Base-by-base conservation (phyloP, 345 rosid species). In the Psidium guajava region DNA sequence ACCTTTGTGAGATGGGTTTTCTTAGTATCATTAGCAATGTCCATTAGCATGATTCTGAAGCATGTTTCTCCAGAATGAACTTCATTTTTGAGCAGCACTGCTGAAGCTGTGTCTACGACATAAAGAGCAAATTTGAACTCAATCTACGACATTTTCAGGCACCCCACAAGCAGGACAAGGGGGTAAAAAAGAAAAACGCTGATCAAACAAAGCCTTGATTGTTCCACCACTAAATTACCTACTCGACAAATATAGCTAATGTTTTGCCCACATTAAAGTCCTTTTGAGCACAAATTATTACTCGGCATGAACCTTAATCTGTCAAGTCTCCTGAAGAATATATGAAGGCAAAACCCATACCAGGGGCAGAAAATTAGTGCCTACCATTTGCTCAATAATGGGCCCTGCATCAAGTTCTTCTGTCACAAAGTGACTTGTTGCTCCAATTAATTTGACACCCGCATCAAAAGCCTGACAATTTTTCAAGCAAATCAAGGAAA, bases 361-460 rank as follows among this genome's bases (percentile, higher is more conserved):
- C 52, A 53, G 42, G 54, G 80, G 47, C 13, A 3, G 57, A 86
- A 86, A 57, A 18, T 28, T 61, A 52, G 44, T 16, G 25, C 86
- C 86, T 87, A 96, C 99, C 99, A 96, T 95, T 89, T 96, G 99
- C 85, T 95, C 99, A 87, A 97, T 97, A 86, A 97, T 96, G 82
- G 99, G 97, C 83, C 99, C 99, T 28, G 91, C 91, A 90, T 97
- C 99, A 84, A 96, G 99, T 89, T 93, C 98, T 93, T 96, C 98
- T 5, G 98, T 94, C 85, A 97, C 98, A 82, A 97, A 95, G 90
- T 97, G 99, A 90, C 90, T 91, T 83, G 99, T 97, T 75, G 99
- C 99, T 83, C 99, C 99, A 52, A 97, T 97, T 82, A 97, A 86
- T 88, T 97, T 97, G 83, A 97, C 99, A 53, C 99, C 99, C 2